Evolutionary conservation across 805 yeast species (phyloP), one percentile per base, ranked within the genome.

Genomic region (Geotrichum ghanense): DNA sequence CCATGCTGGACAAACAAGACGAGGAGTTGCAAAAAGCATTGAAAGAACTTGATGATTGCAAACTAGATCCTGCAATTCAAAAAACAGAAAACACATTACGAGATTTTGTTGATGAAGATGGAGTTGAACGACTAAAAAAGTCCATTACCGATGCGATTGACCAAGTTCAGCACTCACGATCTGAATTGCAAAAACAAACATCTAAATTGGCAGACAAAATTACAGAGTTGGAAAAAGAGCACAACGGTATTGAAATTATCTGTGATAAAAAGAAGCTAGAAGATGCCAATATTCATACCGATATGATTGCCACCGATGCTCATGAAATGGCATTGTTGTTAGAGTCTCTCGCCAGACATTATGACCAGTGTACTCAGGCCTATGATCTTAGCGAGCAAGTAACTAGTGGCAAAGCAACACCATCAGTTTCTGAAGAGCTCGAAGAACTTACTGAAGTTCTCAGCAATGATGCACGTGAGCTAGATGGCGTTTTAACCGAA

Each of bases 291-390:
- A 57, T 53, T 2, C 48, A 52, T 22, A 43, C 56, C 3, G 50
- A 53, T 6, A 25, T 49, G 1, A 48, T 61, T 3, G 66, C 65
- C n/a, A 54, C 48, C 2, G 56, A 57, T 46, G 95, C 86, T 46
- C 70, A 72, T 48, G 92, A 83, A 45, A 70, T 86, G 62, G 94
- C 85, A 0, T 71, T 74, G 1, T 67, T 82, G 16, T 65, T 89
- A 26, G 79, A 78, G 47, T 76, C 88, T 56, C 66, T 88, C 42
- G 81, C 95, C 9, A 76, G 76, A 46, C 95, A 88, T 64, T 86
- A 79, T 56, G 96, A 88, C 61, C 87, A 84, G 58, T 83, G 95
- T 53, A 54, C 66, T 10, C 65, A 74, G 50, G 83, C 76, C 7
- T 56, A 66, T 2, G 63, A 64, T 3, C 53, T 66, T 14, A n/a